Evolutionary conservation across 805 yeast genomes (phyloP).

Genomic region (Komagataella phaffii): DNA sequence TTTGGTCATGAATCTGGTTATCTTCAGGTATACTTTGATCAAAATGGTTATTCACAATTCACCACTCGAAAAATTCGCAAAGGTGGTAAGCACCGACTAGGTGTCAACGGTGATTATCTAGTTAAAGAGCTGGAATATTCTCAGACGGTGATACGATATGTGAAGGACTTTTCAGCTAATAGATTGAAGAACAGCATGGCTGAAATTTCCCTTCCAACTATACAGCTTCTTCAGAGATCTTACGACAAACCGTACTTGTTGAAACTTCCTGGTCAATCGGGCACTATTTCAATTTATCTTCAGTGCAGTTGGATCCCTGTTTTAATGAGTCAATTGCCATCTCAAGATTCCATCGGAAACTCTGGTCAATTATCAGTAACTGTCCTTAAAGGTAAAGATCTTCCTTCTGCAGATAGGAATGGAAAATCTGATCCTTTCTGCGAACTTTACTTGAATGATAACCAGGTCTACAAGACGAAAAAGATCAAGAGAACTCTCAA

Average conservation of each 20-base stretch:
- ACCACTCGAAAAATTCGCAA: slow-evolving; percentile 37
- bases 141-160: slow-evolving; percentile 43
- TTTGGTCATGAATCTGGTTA: slow-evolving; percentile 42
- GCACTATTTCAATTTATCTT: slow-evolving; percentile 38
- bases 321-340: slow-evolving; percentile 32
- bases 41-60: slow-evolving; percentile 51
- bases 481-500: slow-evolving; percentile 74
- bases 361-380: slow-evolving; percentile 51
- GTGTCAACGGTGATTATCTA: slow-evolving; percentile 53
- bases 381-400: slow-evolving; percentile 37
- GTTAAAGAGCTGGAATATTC: slow-evolving; percentile 74
- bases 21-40: slow-evolving; percentile 70
- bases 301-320: slow-evolving; percentile 74
- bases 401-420: slow-evolving; percentile 71
- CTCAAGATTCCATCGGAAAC: slow-evolving; percentile 49
- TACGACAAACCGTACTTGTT: slow-evolving; percentile 48
- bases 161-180: slow-evolving; percentile 38
- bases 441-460: slow-evolving; percentile 53
- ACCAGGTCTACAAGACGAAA: slow-evolving; percentile 58
- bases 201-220: slow-evolving; percentile 52
- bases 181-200: slow-evolving; percentile 46
- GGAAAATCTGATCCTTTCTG: slow-evolving; percentile 93
- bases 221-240: slow-evolving; percentile 50
- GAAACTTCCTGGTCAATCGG: slow-evolving; percentile 25
- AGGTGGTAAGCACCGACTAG: slow-evolving; percentile 19